phyloP scores from a whole-genome alignment of 305 asterid genomes.

The Fraxinus angustifolia region DNA sequence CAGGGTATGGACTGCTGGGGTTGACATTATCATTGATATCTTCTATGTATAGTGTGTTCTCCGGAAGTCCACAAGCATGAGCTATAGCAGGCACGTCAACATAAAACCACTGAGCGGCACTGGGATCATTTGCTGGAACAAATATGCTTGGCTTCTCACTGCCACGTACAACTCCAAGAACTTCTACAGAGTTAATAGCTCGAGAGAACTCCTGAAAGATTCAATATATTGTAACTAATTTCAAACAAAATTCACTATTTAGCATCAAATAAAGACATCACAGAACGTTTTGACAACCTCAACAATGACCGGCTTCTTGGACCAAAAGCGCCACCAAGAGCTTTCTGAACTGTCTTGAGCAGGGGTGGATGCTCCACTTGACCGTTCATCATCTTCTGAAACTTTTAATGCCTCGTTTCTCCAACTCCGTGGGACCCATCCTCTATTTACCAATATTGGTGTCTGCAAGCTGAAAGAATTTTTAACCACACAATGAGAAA shows the following conservation, averaged over 20 bases:
- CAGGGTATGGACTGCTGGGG: conserved; percentile 77
- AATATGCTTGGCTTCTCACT: conserved; percentile 96
- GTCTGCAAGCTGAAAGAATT: conserved; percentile 52
- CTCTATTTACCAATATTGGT: conserved; percentile 86
- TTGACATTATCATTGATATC: conserved; percentile 62
- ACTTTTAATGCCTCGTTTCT: conserved; percentile 57
- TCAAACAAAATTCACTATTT: conserved; percentile 9
- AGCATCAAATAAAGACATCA: conserved; percentile 13
- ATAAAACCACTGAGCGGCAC: conserved; percentile 78
- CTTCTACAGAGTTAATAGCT: conserved; percentile 43
- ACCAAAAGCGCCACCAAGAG: conserved; percentile 63
- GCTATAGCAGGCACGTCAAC: conserved; percentile 86
- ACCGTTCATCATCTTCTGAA: conserved; percentile 29
- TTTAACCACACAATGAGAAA: conserved; percentile 22
- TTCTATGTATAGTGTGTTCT: conserved; percentile 69
- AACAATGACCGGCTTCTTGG: conserved; percentile 36
- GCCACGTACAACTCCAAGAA: conserved; percentile 71
- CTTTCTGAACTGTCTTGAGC: conserved; percentile 36
- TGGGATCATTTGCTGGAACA: conserved; percentile 93
- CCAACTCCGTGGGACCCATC: conserved; percentile 98
- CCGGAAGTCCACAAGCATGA: conserved; percentile 68
- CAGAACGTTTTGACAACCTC: conserved; percentile 41
- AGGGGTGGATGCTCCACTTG: conserved; percentile 33
- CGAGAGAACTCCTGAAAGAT: conserved; percentile 52
- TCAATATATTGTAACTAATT: conserved; percentile 30